These are phyloP conservation scores for Pyrus pyrifolia DNA, from an alignment of 306 rosid species.

Conservation along the genomic window DNA sequence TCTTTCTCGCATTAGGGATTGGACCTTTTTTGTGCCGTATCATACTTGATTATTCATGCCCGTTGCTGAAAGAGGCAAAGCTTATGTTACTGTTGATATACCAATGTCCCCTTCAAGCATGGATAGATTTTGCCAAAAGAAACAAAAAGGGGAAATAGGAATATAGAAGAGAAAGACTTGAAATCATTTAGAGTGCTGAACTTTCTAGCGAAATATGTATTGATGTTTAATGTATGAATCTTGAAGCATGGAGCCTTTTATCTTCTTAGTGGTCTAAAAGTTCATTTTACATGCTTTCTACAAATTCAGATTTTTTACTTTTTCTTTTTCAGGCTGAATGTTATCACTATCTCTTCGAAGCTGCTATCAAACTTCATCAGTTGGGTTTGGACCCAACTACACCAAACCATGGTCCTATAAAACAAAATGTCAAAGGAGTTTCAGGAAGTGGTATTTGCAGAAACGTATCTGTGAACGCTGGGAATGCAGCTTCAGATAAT, in stretches of 20 bases:
- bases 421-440: constrained; percentile 43
- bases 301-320: constrained; percentile 16
- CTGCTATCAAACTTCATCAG: constrained; percentile 83
- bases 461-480: constrained; percentile 52
- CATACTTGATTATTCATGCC: neutral
- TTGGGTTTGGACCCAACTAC: constrained; percentile 82
- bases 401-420: constrained; percentile 64
- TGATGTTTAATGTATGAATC: neutral
- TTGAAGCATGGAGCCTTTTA: neutral
- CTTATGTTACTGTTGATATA: neutral
- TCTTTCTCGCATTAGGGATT: neutral
- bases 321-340: constrained; percentile 65
- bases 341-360: constrained; percentile 88
- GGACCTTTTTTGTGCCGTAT: neutral
- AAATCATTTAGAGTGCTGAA: neutral
- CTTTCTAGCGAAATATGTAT: neutral
- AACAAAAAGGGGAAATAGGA: neutral
- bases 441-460: constrained; percentile 32
- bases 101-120: neutral
- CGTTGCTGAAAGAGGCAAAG: neutral
- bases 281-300: constrained; percentile 11
- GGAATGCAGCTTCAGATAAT: constrained; percentile 33
- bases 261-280: neutral
- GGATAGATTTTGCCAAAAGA: neutral
- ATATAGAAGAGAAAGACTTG: neutral